phyloP scores from a whole-genome alignment of 208 protist genomes.

The Strigomonas culicis region DNA sequence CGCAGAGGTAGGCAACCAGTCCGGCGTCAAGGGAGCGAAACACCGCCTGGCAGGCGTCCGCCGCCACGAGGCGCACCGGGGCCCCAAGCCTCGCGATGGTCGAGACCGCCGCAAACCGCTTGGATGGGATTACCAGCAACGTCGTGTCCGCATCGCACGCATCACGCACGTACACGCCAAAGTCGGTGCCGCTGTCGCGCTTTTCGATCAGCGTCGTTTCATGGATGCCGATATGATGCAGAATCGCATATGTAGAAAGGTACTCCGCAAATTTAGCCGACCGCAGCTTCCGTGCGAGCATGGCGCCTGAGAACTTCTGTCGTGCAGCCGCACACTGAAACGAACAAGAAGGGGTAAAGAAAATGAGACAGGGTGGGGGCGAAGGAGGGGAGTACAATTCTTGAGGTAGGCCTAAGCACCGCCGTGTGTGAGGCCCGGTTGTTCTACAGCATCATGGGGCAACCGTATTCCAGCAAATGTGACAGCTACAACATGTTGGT shows the following conservation, averaged over 20 bases:
- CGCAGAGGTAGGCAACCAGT: conserved; percentile 43
- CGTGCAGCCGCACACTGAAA: neutral
- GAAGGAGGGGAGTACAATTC: neutral
- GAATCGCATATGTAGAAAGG: conserved; percentile 79
- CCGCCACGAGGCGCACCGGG: neutral
- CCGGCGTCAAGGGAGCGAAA: conserved; percentile 30
- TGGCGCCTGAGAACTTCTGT: neutral
- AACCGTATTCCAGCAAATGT: neutral
- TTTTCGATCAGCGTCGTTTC: conserved; percentile 78
- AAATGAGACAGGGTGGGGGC: neutral
- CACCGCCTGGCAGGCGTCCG: neutral
- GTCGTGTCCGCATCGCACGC: conserved; percentile 78
- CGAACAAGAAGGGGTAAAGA: neutral
- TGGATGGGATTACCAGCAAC: conserved; percentile 71
- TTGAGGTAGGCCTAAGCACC: too few relatives aligned
- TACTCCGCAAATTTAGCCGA: conserved; percentile 84
- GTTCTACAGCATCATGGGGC: too few relatives aligned
- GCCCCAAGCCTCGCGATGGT: conserved; percentile 49
- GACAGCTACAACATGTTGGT: neutral
- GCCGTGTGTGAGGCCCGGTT: too few relatives aligned
- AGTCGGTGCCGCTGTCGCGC: conserved; percentile 57
- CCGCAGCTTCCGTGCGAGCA: conserved; percentile 28
- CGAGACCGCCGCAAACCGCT: conserved; percentile 43
- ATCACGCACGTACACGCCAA: conserved; percentile 82
- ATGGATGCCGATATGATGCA: conserved; percentile 75